Base-by-base conservation (phyloP, 345 rosid species). In the Hibiscus syriacus region DNA sequence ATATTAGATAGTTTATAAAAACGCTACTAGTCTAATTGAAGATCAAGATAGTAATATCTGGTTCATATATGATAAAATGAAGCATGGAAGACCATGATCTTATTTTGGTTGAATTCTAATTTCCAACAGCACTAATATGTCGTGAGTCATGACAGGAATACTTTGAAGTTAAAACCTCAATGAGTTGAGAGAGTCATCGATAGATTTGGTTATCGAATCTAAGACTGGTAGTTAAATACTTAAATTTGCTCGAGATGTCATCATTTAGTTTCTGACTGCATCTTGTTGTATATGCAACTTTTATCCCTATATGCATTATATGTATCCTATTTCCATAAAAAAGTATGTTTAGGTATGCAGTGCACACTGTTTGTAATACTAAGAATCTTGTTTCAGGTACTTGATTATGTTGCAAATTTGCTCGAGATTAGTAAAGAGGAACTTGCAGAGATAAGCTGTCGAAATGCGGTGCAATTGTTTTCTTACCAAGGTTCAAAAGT, bases 341-440 rank as follows among this genome's bases (percentile, higher is more conserved):
- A 10, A 13, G n/a, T 36, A n/a, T 30, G 46, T 7, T 63, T 7
- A 16, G 20, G 22, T 23, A 50, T 60, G 22, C 56, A 50, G 19
- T 19, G n/a, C 26, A 49, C 16, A 13, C 29, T 10, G 8, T 63
- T 7, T 23, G 22, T 63, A 43, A 43, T 20, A 63, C 25, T 14
- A 14, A 14, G 30, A 25, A 23, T 22, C 8, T 50, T 52, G 25
- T 20, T 23, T 4, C 80, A 90, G 95, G 90, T 93, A 23, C 87
- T 90, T 1, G 65, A 39, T 20, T 81, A 87, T 63, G 92, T 89
- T 19, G 85, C 97, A 5, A 69, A 78, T 36, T 78, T 93, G 81
- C 80, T 89, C 5, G 94, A 87, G 55, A 79, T 80, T 80, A 63
- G 77, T 45, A 77, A 74, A 14, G 91, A 89, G 64, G 92, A 88